Evolutionary conservation across 2,329 filamentous ascomycete genomes (phyloP), one percentile per base, ranked within the genome.

Genomic region (Penicillium sp.): DNA sequence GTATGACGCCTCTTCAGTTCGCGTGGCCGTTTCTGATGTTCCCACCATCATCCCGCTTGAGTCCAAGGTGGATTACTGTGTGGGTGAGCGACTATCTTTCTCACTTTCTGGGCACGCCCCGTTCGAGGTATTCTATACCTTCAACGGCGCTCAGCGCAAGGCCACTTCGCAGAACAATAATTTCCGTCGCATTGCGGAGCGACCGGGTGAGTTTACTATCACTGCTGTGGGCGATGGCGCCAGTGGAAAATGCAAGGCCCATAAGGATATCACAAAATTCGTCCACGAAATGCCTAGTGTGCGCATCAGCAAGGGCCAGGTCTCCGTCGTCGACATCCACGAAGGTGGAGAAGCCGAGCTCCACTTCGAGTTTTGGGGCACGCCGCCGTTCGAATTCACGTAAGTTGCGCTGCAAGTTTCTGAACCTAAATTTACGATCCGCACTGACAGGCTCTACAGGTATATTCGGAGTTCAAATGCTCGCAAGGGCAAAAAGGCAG

Each of bases 381-480:
- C 87, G 4, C 89, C 93, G 47, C 93, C 93, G 1, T 98, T 98
- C 59, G 93, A 97, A 68, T 98, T 97, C 62, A 96, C 91, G 41
- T 76, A 65, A 62, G 72, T 66, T 28, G 10, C 13, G 8, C 14
- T 33, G 13, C 4, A 40, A 15, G 21, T 11, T 4, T 27, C 15
- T 8, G 4, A 13, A 13, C 4, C 4, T 16, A n/a, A 20, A 13
- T 16, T 13, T 14, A 9, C 9, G 14, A 10, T 15, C 4, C 34
- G 11, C 32, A 42, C 56, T 56, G 38, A 53, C 26, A n/a, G 5
- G 17, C 41, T 36, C 25, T 38, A 33, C 47, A 76, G 73, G 26
- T 97, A 94, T 65, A 97, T 89, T 14, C 79, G 93, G 47, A 93
- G 85, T 66, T 87, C 87, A 30, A 95, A 95, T 62, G 83, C 82